These are phyloP conservation scores for Cutaneotrichosporon cutaneum DNA, from an alignment of 1,284 basidiomycete species.

Conservation along the genomic window DNA sequence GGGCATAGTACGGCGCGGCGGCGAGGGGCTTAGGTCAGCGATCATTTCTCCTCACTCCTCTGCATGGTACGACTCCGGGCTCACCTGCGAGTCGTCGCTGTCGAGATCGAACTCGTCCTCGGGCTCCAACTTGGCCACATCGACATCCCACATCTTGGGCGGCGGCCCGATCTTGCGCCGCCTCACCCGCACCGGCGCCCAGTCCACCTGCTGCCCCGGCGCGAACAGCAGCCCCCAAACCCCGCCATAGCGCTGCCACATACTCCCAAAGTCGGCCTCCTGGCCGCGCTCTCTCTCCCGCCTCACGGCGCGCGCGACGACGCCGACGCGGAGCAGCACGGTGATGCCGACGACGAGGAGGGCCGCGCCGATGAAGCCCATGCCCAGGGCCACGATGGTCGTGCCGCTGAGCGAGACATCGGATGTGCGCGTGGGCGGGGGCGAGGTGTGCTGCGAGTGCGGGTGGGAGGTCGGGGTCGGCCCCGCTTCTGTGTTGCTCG, in stretches of 20 bases:
- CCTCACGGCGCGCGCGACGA: slow-evolving; percentile 11
- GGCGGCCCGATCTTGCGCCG: neutral
- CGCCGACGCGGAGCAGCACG: slow-evolving; percentile 14
- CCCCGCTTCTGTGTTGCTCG: too few species aligned
- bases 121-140: neutral
- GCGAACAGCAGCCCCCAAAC: slow-evolving; percentile 25
- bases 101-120: slow-evolving; percentile 14
- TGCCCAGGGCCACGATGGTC: slow-evolving; percentile 31
- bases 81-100: slow-evolving; percentile 12
- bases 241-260: slow-evolving; percentile 27
- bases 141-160: slow-evolving; percentile 22
- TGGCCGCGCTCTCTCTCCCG: slow-evolving; percentile 8
- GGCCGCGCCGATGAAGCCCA: slow-evolving; percentile 32
- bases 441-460: neutral
- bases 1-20: neutral
- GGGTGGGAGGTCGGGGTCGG: neutral
- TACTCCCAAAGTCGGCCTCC: slow-evolving; percentile 15
- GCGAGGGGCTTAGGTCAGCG: slow-evolving; percentile 16
- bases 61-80: too few species aligned
- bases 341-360: slow-evolving; percentile 16
- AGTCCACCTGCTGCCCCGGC: neutral
- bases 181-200: neutral
- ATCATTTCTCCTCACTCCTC: neutral
- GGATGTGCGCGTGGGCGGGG: neutral
- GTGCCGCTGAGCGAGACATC: slow-evolving; percentile 7